These are phyloP conservation scores for Raphanus raphanistrum DNA, from an alignment of 345 rosid species.

Conservation along the genomic window DNA sequence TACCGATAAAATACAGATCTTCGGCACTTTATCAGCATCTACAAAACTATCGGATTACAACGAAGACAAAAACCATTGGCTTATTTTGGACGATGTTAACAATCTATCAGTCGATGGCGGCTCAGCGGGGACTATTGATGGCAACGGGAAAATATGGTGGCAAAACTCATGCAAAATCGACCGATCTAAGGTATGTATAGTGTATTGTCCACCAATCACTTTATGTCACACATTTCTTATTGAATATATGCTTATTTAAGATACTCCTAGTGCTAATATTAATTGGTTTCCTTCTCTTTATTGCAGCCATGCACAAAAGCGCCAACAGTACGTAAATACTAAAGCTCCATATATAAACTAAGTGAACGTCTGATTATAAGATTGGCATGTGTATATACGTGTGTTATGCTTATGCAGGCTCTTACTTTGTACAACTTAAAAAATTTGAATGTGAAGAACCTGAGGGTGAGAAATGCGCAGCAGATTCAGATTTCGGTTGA, in stretches of 20 bases:
- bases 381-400: conserved; percentile 27
- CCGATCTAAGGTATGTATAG: conserved; percentile 47
- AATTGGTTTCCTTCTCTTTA: conserved; percentile 2
- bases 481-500: conserved; percentile 70
- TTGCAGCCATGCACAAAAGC: conserved; percentile 86
- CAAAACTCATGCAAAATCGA: conserved; percentile 81
- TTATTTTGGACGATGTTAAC: conserved; percentile 51
- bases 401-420: conserved; percentile 48
- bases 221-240: background rate
- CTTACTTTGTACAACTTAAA: conserved; percentile 59
- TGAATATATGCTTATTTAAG: background rate
- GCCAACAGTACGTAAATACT: conserved; percentile 62
- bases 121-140: conserved; percentile 68
- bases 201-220: background rate
- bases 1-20: conserved; percentile 42
- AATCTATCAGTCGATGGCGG: conserved; percentile 65
- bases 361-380: conserved; percentile 43
- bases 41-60: conserved; percentile 54
- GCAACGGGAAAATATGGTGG: conserved; percentile 93
- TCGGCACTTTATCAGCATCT: conserved; percentile 70
- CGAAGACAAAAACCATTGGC: conserved; percentile 59
- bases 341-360: conserved; percentile 1
- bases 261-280: background rate
- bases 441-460: conserved; percentile 48
- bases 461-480: conserved; percentile 67